A percentile compares a stretch with the other conserved stretches of the same genome.
These are phyloP conservation scores for Mucor velutinosus DNA, from an alignment of 371 early-diverging fungal genomes.

Conservation along the genomic window DNA sequence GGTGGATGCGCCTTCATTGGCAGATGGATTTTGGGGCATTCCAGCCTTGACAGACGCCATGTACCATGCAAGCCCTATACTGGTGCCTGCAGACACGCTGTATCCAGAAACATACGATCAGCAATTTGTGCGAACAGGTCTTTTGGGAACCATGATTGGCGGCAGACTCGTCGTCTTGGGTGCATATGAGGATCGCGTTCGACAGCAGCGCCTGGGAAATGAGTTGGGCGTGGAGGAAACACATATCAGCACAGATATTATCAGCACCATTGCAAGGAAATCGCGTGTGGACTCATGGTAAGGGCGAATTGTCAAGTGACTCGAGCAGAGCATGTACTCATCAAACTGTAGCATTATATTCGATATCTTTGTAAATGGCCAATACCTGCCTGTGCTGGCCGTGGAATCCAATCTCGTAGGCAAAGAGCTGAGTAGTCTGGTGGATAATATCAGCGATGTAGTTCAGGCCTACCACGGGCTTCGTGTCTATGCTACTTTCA, in stretches of 20 bases:
- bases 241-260: constrained; percentile 55
- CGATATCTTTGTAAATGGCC: constrained; percentile 66
- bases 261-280: constrained; percentile 52
- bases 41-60: constrained; percentile 73
- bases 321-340: neutral
- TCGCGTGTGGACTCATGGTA: constrained; percentile 68
- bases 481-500: constrained; percentile 60
- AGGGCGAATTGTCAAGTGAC: neutral
- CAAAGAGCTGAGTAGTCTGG: constrained; percentile 52
- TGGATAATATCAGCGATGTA: constrained; percentile 52
- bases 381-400: constrained; percentile 71
- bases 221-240: constrained; percentile 52
- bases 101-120: constrained; percentile 52
- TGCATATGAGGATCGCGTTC: constrained; percentile 73
- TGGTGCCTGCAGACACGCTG: constrained; percentile 55
- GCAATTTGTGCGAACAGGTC: constrained; percentile 77
- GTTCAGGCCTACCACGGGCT: constrained; percentile 62
- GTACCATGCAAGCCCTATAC: constrained; percentile 67
- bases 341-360: constrained; percentile 54
- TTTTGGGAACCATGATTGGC: constrained; percentile 76
- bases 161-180: constrained; percentile 76
- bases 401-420: constrained; percentile 60
- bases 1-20: constrained; percentile 76
- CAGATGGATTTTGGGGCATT: constrained; percentile 82
- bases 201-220: constrained; percentile 56